Conservation (phyloP, 441 rosid genomes). For the Populus hybrid region DNA sequence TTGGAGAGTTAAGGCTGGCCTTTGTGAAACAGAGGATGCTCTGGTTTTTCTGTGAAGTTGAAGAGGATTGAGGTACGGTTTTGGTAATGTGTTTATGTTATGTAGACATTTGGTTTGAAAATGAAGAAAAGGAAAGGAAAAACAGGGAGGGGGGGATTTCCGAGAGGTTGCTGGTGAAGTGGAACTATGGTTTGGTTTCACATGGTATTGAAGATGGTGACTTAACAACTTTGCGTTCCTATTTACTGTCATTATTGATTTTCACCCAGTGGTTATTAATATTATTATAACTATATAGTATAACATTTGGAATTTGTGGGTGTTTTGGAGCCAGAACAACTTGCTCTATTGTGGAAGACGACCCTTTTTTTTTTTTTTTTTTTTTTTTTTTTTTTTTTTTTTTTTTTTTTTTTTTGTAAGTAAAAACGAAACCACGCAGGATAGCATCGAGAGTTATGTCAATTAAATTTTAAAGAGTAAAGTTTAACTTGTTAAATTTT, state of each 20-base stretch:
- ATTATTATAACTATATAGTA: neutral
- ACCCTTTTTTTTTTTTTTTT: too few relatives aligned
- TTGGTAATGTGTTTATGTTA: neutral
- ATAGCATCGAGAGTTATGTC: too few relatives aligned
- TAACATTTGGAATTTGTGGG: neutral
- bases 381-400: too few relatives aligned
- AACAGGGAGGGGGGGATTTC: neutral
- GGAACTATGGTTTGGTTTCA: neutral
- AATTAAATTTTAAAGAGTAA: too few relatives aligned
- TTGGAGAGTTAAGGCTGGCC: slow-evolving; percentile 4
- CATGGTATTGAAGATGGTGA: neutral
- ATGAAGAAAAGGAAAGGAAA: neutral
- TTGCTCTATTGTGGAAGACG: too few relatives aligned
- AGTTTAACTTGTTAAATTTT: too few relatives aligned
- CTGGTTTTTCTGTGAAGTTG: neutral
- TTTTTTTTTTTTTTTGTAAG: too few relatives aligned
- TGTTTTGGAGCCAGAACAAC: neutral
- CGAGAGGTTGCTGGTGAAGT: neutral
- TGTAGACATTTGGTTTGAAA: neutral
- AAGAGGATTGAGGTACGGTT: neutral
- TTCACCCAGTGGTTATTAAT: neutral
- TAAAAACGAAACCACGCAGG: too few relatives aligned
- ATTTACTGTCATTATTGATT: neutral
- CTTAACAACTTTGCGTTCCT: neutral
- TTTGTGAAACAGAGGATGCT: slow-evolving; percentile 22